A percentile compares a stretch with the other conserved stretches of the same genome.
Evolutionary conservation across 352 stramenopile species (phyloP).

Genomic region (Globisporangium viniferum): DNA sequence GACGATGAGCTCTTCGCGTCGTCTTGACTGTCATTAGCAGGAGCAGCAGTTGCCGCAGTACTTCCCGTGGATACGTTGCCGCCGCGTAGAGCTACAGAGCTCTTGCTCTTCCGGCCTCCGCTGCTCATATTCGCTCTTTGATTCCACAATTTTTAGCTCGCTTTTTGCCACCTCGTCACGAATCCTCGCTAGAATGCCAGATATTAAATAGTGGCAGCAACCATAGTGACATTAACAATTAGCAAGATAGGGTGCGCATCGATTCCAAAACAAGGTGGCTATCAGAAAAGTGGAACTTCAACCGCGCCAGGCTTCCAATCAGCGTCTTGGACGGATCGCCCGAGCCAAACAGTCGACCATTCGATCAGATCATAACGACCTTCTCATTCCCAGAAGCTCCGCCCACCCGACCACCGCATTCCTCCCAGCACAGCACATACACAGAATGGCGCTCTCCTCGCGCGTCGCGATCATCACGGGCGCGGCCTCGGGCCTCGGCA

Average conservation of each 20-base stretch:
- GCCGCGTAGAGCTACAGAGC: neutral
- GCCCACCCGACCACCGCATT: neutral
- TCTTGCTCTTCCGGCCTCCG: slow-evolving; percentile 7
- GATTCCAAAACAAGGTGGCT: neutral
- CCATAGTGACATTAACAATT: neutral
- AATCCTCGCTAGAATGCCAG: neutral
- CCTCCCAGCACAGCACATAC: neutral
- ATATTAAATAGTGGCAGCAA: neutral
- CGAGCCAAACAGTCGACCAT: neutral
- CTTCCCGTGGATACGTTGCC: neutral
- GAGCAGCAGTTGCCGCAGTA: neutral
- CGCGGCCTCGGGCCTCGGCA: slow-evolving; percentile 91
- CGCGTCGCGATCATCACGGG: slow-evolving; percentile 91
- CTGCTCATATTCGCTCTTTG: slow-evolving; percentile 1
- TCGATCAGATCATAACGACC: neutral
- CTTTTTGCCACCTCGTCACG: slow-evolving; percentile 1
- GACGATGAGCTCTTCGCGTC: slow-evolving; percentile 13
- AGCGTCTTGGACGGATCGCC: slow-evolving; percentile 3
- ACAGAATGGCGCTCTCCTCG: slow-evolving; percentile 52
- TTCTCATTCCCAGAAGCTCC: neutral
- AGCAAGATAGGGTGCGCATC: neutral
- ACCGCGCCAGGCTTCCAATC: slow-evolving; percentile 8
- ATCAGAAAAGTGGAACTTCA: neutral
- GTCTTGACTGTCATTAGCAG: neutral
- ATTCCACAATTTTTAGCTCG: neutral